Percentiles rank a stretch among this genome's conserved stretches.
These are phyloP conservation scores for Alnus rubra DNA, from an alignment of 306 rosid species.

Conservation along the genomic window DNA sequence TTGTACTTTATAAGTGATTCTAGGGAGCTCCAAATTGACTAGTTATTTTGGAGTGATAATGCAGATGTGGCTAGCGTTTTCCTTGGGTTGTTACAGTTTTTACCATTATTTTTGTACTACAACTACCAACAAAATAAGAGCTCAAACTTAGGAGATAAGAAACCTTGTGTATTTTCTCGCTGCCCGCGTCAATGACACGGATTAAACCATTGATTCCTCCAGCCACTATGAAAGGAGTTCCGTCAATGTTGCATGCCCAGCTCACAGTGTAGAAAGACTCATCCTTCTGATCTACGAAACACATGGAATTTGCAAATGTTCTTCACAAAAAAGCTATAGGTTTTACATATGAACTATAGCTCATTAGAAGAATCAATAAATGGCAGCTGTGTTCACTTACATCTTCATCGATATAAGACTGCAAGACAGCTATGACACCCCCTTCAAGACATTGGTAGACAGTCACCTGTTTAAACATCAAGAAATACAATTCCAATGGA, in stretches of 20 bases:
- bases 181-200: slow-evolving; percentile 79
- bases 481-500: background rate
- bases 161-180: slow-evolving; percentile 89
- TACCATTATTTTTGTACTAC: background rate
- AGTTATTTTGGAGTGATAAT: too few relatives aligned
- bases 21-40: too few relatives aligned
- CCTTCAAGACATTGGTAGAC: slow-evolving; percentile 76
- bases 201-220: slow-evolving; percentile 90
- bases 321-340: slow-evolving; percentile 6
- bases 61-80: too few relatives aligned
- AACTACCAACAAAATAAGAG: background rate
- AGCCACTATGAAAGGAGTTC: slow-evolving; percentile 73
- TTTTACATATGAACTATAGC: background rate
- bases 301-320: slow-evolving; percentile 30
- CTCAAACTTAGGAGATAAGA: background rate
- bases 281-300: slow-evolving; percentile 87
- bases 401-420: slow-evolving; percentile 92
- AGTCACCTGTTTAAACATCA: slow-evolving; percentile 57
- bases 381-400: slow-evolving; percentile 45
- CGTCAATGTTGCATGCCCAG: slow-evolving; percentile 78
- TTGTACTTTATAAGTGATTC: too few relatives aligned
- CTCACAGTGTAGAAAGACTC: slow-evolving; percentile 91
- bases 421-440: slow-evolving; percentile 86
- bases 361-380: slow-evolving; percentile 5
- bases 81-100: too few relatives aligned